Evolutionary conservation across 805 yeast genomes (phyloP), one percentile per base, ranked within the genome.

Genomic region (Hanseniaspora valbyensis): DNA sequence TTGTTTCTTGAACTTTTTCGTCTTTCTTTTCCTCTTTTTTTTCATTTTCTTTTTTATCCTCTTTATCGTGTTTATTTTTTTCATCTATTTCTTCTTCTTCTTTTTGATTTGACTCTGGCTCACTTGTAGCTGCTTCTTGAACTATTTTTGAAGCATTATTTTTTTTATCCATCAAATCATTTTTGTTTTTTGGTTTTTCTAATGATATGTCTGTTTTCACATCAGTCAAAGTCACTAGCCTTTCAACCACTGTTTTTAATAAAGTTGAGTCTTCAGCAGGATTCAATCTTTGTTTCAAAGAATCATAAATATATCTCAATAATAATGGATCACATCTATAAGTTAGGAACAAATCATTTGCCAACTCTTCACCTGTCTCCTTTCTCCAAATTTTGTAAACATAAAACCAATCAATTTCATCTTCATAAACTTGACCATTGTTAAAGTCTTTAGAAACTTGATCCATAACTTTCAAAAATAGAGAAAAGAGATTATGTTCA

Each of bases 381-480:
- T 32, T 34, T 13, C 42, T 40, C 51, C 44, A 40, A 10, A 25
- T 18, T 36, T 36, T 18, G 28, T 37, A 44, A 22, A 36, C 34
- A 26, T 44, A 39, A 30, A 39, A 50, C 53, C 53, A 50, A 44
- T 50, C 49, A 4, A 50, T 32, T 7, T 44, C 38, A 16, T 50
- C 53, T 34, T 50, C 53, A 33, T 19, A 33, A 12, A 32, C 45
- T 16, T 24, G 9, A 4, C 49, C 45, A 24, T 44, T 40, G 10
- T 40, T 34, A 7, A 44, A 16, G 4, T n/a, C 4, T n/a, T 26
- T 8, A 4, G 32, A 24, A 2, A 32, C 44, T 21, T 43, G 14
- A 30, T 50, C n/a, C 22, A 50, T 22, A 7, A 26, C 36, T 2
- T 32, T 12, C 14, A 39, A 10, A 25, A 39, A 32, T 26, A 16